Percentiles rank a stretch among this genome's conserved stretches.
These are phyloP conservation scores for Solanum etuberosum DNA, from an alignment of 257 asterid genomes.

Conservation along the genomic window DNA sequence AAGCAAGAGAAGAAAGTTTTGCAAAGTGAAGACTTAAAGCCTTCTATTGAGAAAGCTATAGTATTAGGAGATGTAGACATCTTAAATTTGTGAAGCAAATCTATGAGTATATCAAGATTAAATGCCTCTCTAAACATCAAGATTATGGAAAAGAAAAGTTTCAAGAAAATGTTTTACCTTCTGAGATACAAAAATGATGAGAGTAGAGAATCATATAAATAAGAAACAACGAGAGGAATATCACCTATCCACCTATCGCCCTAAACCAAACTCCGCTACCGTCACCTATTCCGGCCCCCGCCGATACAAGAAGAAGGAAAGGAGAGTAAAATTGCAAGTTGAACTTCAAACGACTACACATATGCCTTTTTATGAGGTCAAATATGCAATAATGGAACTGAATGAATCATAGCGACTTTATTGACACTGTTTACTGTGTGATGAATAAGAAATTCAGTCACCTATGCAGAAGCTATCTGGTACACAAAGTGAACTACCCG, in stretches of 20 bases:
- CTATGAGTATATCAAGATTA: background rate
- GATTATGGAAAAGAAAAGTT: background rate
- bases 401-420: background rate
- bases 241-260: background rate
- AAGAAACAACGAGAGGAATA: background rate
- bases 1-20: background rate
- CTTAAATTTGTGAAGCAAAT: background rate
- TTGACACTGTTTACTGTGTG: background rate
- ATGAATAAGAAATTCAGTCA: background rate
- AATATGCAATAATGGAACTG: background rate
- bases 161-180: background rate
- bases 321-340: background rate
- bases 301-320: background rate
- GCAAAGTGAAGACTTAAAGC: background rate
- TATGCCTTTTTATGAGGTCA: background rate
- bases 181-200: background rate
- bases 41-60: background rate
- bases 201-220: background rate
- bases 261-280: background rate
- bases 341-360: background rate
- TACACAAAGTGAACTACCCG: background rate
- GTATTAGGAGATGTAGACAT: background rate
- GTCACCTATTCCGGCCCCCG: background rate
- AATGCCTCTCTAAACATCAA: background rate
- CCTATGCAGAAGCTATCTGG: background rate